Evolutionary conservation across 495 filamentous ascomycete genomes (phyloP), one percentile per base, ranked within the genome.

Genomic region (Aspergillus olivimuriae): DNA sequence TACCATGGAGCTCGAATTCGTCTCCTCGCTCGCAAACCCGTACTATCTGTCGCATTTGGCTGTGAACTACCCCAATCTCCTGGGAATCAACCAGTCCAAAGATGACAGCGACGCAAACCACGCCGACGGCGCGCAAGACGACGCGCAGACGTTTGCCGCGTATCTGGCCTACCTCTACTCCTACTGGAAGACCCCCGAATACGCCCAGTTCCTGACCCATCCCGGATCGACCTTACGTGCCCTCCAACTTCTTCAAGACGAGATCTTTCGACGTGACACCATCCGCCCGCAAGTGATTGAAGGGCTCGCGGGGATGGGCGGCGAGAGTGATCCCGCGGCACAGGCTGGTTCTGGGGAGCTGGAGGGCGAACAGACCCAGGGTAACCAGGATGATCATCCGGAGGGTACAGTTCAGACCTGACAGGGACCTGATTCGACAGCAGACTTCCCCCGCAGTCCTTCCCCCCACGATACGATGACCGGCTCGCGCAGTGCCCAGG

Each of bases 41-140:
- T 73, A 76, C 58, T 94, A 95, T 65, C 75, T 94, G 21, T 87
- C 87, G 52, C 80, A 90, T 52, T 81, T 95, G 14, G 88, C 85
- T 2, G 76, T 80, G 24, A 80, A 46, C 36, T 72, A 70, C 36
- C 78, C 58, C 68, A 80, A 63, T 41, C 59, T 71, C 2, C 57
- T 74, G 36, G 66, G 69, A 1, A 66, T 68, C 41, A 63, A 62
- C 6, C 55, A 44, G 14, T 48, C 51, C 34, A 46, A 46, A 53
- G 70, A 69, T 22, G 61, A 70, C 14, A 51, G 47, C 55, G 58
- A 63, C 37, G 34, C 57, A 49, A 54, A 65, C 35, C 43, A 49
- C 17, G 24, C 24, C 24, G 58, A 61, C 55, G 72, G 57, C 60
- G 84, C 55, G 67, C 73, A 59, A 62, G 83, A 62, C 21, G 70